phyloP scores from a whole-genome alignment of 2,329 filamentous ascomycete species.

The Penicillium psychrosexuale region DNA sequence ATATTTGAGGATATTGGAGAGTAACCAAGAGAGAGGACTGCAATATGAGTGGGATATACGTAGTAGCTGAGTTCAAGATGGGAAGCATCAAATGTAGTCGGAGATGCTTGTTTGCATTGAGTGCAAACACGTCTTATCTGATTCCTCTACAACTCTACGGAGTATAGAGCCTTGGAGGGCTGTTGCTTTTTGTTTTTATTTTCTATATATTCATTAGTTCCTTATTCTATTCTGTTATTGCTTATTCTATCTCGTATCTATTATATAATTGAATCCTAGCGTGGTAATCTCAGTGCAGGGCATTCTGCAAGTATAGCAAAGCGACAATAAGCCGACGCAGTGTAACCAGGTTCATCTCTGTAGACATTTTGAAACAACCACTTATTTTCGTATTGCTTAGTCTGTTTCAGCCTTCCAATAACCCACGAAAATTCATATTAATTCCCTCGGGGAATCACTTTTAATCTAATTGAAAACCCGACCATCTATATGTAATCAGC shows the following conservation, averaged over 20 bases:
- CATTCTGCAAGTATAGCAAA: background rate
- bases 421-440: background rate
- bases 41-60: background rate
- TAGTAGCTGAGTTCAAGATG: background rate
- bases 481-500: conserved; percentile 5
- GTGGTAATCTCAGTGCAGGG: too few relatives aligned
- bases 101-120: conserved; percentile 18
- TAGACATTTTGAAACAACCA: conserved; percentile 7
- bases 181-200: background rate
- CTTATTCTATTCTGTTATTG: background rate
- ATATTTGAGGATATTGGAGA: background rate
- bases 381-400: conserved; percentile 1
- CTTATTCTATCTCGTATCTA: background rate
- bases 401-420: conserved; percentile 4
- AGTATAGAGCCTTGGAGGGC: background rate
- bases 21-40: background rate
- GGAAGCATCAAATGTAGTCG: background rate
- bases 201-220: background rate
- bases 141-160: background rate
- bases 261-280: background rate
- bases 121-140: conserved; percentile 24
- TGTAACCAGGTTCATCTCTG: background rate
- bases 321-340: background rate
- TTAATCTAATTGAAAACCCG: background rate
- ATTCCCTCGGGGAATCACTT: background rate